Base-by-base conservation (phyloP, 225 moss, liverwort and hornwort species). In the Pseudisothecium myosuroides region DNA sequence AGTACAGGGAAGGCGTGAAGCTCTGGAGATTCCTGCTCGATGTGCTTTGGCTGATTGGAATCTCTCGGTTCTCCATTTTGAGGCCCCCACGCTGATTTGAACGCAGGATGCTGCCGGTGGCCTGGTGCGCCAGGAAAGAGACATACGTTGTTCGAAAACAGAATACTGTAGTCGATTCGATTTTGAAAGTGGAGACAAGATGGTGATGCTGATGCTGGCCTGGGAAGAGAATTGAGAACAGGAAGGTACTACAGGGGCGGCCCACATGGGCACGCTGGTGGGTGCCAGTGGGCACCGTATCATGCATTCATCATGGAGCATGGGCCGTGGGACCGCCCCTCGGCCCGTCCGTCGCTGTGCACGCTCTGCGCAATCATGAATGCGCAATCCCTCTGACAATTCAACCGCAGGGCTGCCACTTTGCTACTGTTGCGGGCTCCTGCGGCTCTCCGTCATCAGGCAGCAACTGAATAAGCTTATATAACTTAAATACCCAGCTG, bases 291-390 rank as follows among this genome's bases (percentile, higher is more conserved):
- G 82, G 74, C 74, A 31, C 34, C 52, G 81, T 65, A 76, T 76
- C 47, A 84, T 84, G 84, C 84, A 77, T 89, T n/a, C 84, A 89
- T 89, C 88, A 84, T 84, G 84, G 77, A 77, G 84, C 88, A 88
- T 84, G 88, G 88, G 88, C 31, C 84, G 84, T 77, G 45, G 77
- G 88, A n/a, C 67, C 76, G 67, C 21, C 54, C 80, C 72, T 49
- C n/a, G n/a, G 37, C 72, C 74, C 45, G 45, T 68, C 80, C 68
- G 56, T 52, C 34, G 24, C 82, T 74, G 73, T 13, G 82, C 74
- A 82, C 63, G 88, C 67, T 76, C 77, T 84, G 64, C 52, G 58
- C 83, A 88, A 88, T 88, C 88, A 88, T 88, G 88, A 83, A 88
- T 82, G 88, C 82, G 74, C 84, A 84, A 84, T 88, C 88, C 58